A percentile compares a stretch with the other conserved stretches of the same genome.
These are phyloP conservation scores for Neodidymelliopsis sp. DNA, from an alignment of 2,329 filamentous ascomycete species.

Conservation along the genomic window DNA sequence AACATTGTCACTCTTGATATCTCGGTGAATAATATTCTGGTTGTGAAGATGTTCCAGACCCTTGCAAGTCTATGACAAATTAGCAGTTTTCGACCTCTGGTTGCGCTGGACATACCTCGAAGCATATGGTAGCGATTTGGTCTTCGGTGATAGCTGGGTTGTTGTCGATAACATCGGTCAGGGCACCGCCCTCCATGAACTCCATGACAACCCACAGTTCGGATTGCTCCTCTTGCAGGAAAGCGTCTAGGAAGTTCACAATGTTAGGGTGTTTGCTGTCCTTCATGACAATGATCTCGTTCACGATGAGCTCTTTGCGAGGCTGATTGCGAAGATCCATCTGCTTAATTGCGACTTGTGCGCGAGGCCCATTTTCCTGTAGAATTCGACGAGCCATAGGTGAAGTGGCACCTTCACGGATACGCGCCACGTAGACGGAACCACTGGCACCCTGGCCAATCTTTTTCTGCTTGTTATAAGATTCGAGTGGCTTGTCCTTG, in stretches of 20 bases:
- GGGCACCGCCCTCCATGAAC: slow-evolving; percentile 97
- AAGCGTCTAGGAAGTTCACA: slow-evolving; percentile 97
- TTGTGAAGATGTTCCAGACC: slow-evolving; percentile 93
- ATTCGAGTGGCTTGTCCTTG: slow-evolving; percentile 91
- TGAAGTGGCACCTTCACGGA: slow-evolving; percentile 89
- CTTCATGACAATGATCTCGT: slow-evolving; percentile 99
- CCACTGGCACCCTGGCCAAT: slow-evolving; percentile 98
- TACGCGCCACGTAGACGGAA: slow-evolving; percentile 96
- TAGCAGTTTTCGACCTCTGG: slow-evolving; percentile 24
- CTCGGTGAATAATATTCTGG: slow-evolving; percentile 97
- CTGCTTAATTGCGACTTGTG: slow-evolving; percentile 98
- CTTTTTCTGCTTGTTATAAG: slow-evolving; percentile 99
- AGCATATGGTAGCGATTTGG: slow-evolving; percentile 96
- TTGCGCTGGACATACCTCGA: slow-evolving; percentile 72
- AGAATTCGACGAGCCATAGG: slow-evolving; percentile 78
- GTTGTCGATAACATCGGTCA: slow-evolving; percentile 99
- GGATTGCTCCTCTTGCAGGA: slow-evolving; percentile 90
- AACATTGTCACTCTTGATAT: slow-evolving; percentile 99
- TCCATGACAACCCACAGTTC: slow-evolving; percentile 99
- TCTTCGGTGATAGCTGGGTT: slow-evolving; percentile 93
- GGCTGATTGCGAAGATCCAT: slow-evolving; percentile 99
- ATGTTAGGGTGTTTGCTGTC: slow-evolving; percentile 98
- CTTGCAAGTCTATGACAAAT: slow-evolving; percentile 78
- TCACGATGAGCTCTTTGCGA: slow-evolving; percentile 96
- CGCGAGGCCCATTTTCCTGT: slow-evolving; percentile 78